These are phyloP conservation scores for Rhynchospora pubera DNA, from an alignment of 176 grass and related monocot genomes.

Conservation along the genomic window DNA sequence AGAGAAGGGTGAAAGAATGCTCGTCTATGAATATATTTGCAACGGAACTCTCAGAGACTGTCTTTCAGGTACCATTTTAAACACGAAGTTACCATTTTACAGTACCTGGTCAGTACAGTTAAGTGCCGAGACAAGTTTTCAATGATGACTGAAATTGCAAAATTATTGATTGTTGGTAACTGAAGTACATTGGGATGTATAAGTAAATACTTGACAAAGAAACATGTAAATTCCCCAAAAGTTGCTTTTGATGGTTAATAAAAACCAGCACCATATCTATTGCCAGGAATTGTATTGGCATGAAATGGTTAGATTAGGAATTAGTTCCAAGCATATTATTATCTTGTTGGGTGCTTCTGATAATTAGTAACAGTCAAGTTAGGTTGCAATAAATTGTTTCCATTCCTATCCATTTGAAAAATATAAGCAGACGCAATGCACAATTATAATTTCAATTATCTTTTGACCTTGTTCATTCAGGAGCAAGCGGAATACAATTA, in stretches of 20 bases:
- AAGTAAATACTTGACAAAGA: neutral
- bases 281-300: neutral
- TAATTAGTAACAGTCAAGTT: neutral
- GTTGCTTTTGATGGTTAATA: neutral
- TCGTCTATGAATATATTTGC: slow-evolving; percentile 71
- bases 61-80: slow-evolving; percentile 61
- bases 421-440: neutral
- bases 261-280: neutral
- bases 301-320: neutral
- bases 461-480: slow-evolving; percentile 14
- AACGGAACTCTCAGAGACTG: slow-evolving; percentile 66
- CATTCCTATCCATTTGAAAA: neutral
- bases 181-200: neutral
- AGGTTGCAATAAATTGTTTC: neutral
- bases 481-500: slow-evolving; percentile 53
- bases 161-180: neutral
- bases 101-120: neutral
- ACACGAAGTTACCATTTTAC: too few species aligned
- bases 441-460: neutral
- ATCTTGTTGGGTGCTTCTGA: neutral
- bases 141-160: neutral
- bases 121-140: neutral
- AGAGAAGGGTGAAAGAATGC: slow-evolving; percentile 73
- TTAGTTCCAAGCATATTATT: too few species aligned
- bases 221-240: neutral